Conservation (phyloP, 108 stramenopile genomes). For the Cyclotella distinguenda region DNA sequence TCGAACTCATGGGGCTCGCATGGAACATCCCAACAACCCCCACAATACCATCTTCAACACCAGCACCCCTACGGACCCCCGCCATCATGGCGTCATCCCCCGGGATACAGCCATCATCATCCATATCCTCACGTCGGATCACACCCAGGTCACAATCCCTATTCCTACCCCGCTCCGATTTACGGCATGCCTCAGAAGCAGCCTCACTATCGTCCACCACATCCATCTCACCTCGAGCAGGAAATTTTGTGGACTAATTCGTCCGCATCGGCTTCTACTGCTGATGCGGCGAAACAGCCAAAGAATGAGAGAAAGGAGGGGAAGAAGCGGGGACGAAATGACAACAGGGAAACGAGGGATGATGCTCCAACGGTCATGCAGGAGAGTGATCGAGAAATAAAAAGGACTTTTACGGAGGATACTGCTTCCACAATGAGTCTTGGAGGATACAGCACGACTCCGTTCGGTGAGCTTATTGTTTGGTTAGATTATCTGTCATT, state of each 20-base stretch:
- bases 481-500: not conserved
- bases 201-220: not conserved
- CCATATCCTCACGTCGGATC: no score
- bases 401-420: conserved; percentile 13
- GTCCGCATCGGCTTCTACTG: conserved; percentile 1
- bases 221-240: not conserved
- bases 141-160: no score
- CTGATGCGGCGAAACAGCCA: not conserved
- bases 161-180: no score
- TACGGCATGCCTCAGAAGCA: not conserved
- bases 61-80: not conserved
- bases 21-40: conserved; percentile 1
- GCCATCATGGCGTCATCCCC: not conserved
- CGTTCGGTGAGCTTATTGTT: conserved; percentile 24
- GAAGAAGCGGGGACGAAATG: conserved; percentile 1
- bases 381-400: not conserved
- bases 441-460: conserved; percentile 28
- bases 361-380: not conserved
- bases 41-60: not conserved
- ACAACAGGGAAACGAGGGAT: conserved; percentile 13
- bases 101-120: not conserved
- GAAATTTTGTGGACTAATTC: not conserved
- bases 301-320: not conserved
- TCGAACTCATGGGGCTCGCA: no score
- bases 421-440: conserved; percentile 24